Evolutionary conservation across 225 moss, liverwort and hornwort genomes (phyloP).

Genomic region (Marchantia paleacea): DNA sequence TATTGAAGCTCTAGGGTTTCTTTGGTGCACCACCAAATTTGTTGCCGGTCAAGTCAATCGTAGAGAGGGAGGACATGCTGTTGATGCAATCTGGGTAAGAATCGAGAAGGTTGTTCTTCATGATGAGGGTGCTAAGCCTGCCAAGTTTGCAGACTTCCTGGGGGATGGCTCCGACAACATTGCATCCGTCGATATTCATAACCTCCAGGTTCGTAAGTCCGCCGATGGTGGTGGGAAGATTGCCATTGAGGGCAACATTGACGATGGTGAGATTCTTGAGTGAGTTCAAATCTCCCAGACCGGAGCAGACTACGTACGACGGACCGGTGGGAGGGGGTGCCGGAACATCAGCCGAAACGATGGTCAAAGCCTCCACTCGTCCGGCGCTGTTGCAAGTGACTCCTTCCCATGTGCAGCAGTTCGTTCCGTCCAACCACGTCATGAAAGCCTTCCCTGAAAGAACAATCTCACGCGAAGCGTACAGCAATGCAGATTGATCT

Average conservation of each 20-base stretch:
- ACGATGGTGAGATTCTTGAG: constrained; percentile 12
- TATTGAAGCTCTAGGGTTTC: not conserved
- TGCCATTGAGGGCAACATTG: constrained; percentile 36
- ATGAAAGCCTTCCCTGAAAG: constrained; percentile 19
- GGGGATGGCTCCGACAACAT: constrained; percentile 30
- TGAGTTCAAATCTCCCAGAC: constrained; percentile 6
- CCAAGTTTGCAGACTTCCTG: not conserved
- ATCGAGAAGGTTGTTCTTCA: constrained; percentile 23
- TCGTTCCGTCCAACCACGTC: constrained; percentile 24
- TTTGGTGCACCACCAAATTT: not conserved
- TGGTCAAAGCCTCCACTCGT: constrained; percentile 12
- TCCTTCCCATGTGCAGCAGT: constrained; percentile 37
- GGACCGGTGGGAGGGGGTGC: constrained; percentile 12
- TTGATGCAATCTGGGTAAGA: constrained; percentile 15
- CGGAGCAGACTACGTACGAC: constrained; percentile 23
- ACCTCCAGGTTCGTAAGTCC: constrained; percentile 11
- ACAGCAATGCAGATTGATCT: constrained; percentile 20
- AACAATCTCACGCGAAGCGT: constrained; percentile 31
- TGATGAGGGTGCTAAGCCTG: not conserved
- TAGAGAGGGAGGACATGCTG: not conserved
- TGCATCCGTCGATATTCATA: constrained; percentile 29
- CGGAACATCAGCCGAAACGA: not conserved
- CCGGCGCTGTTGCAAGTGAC: constrained; percentile 30
- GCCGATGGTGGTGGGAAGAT: constrained; percentile 25
- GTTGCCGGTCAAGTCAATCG: constrained; percentile 3